Percentiles rank a stretch among this genome's conserved stretches.
Conservation (phyloP, 257 asterid genomes). For the Solanum chilense region DNA sequence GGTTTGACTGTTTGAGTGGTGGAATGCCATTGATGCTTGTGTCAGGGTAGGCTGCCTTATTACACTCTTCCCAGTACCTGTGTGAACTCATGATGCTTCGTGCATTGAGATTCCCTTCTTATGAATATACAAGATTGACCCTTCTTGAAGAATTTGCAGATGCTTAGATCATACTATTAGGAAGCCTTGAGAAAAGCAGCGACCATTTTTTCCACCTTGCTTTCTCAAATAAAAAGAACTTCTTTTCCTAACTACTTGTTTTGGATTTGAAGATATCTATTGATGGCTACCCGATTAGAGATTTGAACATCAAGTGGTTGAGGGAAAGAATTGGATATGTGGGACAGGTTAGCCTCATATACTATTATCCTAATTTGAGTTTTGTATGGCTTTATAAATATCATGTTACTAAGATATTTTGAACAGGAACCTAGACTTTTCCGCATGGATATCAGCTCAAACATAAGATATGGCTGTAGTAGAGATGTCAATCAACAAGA, state of each 20-base stretch:
- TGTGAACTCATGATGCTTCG: not conserved
- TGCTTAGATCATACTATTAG: not conserved
- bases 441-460: slow-evolving; percentile 74
- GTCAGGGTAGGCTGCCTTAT: not conserved
- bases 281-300: slow-evolving; percentile 63
- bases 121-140: not conserved
- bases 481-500: slow-evolving; percentile 54
- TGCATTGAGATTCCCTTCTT: not conserved
- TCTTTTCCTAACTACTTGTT: not conserved
- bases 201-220: not conserved
- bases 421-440: slow-evolving; percentile 86
- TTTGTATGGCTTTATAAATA: not conserved
- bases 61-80: not conserved
- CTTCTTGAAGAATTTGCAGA: not conserved
- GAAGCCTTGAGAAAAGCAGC: not conserved
- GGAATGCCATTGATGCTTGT: not conserved
- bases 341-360: slow-evolving; percentile 66
- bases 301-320: slow-evolving; percentile 64
- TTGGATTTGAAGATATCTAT: slow-evolving; percentile 49
- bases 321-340: slow-evolving; percentile 87
- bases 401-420: not conserved
- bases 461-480: slow-evolving; percentile 82
- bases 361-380: not conserved
- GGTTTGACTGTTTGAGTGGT: not conserved
- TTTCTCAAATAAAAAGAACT: not conserved